Conservation (phyloP, 1,284 basidiomycete genomes). For the Pyrrhoderma noxium region DNA sequence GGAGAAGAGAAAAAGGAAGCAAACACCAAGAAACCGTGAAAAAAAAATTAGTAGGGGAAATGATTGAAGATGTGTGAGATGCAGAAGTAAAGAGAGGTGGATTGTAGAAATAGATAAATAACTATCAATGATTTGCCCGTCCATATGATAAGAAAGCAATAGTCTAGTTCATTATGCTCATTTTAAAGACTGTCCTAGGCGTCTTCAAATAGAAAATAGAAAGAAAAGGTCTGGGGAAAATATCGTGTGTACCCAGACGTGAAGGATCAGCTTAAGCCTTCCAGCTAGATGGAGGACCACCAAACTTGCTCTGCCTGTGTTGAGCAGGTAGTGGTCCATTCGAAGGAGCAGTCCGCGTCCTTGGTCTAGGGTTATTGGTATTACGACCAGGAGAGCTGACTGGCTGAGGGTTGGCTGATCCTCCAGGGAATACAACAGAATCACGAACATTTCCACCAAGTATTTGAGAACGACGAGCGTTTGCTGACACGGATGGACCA, state of each 20-base stretch:
- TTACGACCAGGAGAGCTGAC: conserved; percentile 12
- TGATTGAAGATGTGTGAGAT: not conserved
- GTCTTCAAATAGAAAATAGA: not conserved
- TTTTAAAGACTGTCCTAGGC: not conserved
- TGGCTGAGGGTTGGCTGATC: conserved; percentile 15
- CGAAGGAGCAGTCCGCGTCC: conserved; percentile 53
- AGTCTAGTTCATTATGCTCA: not conserved
- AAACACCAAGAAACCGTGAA: not conserved
- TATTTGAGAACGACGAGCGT: conserved; percentile 23
- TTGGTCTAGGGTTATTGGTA: conserved; percentile 29
- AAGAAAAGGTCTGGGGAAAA: not conserved
- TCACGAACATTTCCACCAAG: conserved; percentile 29
- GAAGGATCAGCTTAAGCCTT: conserved; percentile 25
- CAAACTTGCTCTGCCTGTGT: conserved; percentile 15
- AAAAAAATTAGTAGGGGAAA: not conserved
- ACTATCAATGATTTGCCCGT: not conserved
- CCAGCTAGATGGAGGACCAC: conserved; percentile 48
- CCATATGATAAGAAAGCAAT: not conserved
- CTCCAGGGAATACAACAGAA: conserved; percentile 26
- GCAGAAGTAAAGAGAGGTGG: not conserved
- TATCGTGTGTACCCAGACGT: not conserved
- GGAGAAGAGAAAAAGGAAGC: not conserved
- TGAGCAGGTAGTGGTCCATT: conserved; percentile 24
- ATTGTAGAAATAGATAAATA: conserved; percentile 10
- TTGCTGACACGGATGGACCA: conserved; percentile 34